phyloP scores from a whole-genome alignment of 2,329 filamentous ascomycete species.

The Verticillium isaacii region DNA sequence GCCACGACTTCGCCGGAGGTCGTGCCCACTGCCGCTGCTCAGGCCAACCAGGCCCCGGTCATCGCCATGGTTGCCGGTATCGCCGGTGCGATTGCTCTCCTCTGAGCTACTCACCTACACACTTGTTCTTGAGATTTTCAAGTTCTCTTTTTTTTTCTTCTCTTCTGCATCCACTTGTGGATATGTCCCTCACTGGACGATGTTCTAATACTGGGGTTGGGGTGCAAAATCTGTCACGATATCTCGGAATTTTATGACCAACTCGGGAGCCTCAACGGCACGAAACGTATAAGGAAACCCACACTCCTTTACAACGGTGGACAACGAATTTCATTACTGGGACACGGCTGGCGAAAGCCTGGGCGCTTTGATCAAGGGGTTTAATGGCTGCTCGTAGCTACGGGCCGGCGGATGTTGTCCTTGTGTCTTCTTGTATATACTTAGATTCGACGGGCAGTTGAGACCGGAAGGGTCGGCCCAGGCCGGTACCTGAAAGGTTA shows the following conservation, averaged over 20 bases:
- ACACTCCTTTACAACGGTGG: not conserved
- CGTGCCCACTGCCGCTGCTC: constrained; percentile 21
- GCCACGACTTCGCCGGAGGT: constrained; percentile 14
- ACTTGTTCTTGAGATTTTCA: not conserved
- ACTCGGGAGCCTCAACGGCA: constrained; percentile 7
- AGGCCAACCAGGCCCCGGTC: constrained; percentile 24
- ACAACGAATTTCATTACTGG: not conserved
- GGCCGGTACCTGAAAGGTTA: too few species aligned
- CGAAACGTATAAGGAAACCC: not conserved
- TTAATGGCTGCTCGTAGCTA: not conserved
- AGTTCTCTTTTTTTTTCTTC: not conserved
- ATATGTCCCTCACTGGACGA: not conserved
- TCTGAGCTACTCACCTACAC: constrained; percentile 17
- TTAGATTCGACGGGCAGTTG: too few species aligned
- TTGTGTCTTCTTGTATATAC: too few species aligned
- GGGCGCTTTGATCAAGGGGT: not conserved
- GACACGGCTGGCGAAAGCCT: not conserved
- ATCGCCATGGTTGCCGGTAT: constrained; percentile 32
- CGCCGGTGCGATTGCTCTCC: constrained; percentile 29
- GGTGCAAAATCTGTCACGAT: not conserved
- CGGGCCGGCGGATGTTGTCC: not conserved
- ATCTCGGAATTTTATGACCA: constrained; percentile 3
- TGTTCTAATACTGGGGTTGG: not conserved
- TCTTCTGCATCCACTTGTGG: not conserved
- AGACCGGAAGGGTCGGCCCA: too few species aligned